These are phyloP conservation scores for Eucalyptus coolabah DNA, from an alignment of 345 rosid genomes.

Conservation along the genomic window DNA sequence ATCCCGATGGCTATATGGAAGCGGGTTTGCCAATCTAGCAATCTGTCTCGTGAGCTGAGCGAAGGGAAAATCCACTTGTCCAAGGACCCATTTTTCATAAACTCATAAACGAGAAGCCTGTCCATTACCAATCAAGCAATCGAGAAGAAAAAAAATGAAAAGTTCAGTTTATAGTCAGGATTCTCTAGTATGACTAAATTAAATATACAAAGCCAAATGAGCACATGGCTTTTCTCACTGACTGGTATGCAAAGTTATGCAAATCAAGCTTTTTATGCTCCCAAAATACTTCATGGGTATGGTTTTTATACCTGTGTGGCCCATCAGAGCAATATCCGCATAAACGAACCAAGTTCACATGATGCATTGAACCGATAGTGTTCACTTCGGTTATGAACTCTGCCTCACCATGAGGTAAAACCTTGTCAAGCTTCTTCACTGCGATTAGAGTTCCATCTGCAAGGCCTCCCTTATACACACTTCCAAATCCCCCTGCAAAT, in stretches of 20 bases:
- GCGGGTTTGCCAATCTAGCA: slow-evolving; percentile 55
- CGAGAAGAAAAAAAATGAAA: neutral
- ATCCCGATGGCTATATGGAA: slow-evolving; percentile 42
- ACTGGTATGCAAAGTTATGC: neutral
- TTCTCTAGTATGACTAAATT: neutral
- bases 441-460: slow-evolving; percentile 42
- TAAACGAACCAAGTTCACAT: slow-evolving; percentile 63
- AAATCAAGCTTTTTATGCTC: neutral
- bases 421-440: slow-evolving; percentile 59
- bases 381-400: slow-evolving; percentile 74
- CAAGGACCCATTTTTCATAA: slow-evolving; percentile 59
- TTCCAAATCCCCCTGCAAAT: slow-evolving; percentile 60
- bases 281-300: neutral
- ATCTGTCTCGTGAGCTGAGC: neutral
- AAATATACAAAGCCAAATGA: neutral
- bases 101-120: slow-evolving; percentile 76
- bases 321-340: slow-evolving; percentile 76
- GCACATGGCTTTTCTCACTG: neutral
- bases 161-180: neutral
- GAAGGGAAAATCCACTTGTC: slow-evolving; percentile 71
- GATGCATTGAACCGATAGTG: slow-evolving; percentile 82
- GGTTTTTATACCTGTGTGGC: slow-evolving; percentile 12
- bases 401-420: slow-evolving; percentile 57
- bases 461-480: slow-evolving; percentile 58
- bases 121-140: neutral